Conservation (phyloP, 306 rosid species). For the Fragaria ananassa region DNA sequence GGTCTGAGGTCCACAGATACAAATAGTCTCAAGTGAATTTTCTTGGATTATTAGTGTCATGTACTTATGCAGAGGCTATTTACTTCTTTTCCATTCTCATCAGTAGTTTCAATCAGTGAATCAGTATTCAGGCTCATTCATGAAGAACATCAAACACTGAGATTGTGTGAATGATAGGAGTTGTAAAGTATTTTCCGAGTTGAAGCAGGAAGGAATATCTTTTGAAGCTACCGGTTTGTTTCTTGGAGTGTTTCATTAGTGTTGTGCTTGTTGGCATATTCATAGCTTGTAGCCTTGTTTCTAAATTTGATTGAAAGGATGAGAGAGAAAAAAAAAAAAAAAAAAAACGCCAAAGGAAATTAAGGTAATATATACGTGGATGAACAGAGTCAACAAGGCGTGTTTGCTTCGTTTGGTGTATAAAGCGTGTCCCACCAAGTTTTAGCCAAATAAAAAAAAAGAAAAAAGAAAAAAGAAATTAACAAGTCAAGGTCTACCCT, state of each 20-base stretch:
- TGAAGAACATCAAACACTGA: background rate
- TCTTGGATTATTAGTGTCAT: background rate
- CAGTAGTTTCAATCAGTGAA: background rate
- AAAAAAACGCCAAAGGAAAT: background rate
- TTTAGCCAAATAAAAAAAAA: background rate
- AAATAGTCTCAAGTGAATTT: constrained; percentile 16
- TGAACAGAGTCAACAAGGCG: background rate
- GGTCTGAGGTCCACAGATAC: constrained; percentile 50
- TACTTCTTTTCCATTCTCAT: background rate
- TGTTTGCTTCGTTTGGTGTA: background rate
- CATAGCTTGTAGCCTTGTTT: background rate
- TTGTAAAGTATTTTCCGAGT: background rate
- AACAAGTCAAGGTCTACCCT: background rate
- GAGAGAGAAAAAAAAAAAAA: no score
- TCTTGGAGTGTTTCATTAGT: background rate
- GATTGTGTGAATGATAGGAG: background rate
- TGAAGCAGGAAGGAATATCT: background rate
- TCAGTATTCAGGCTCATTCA: background rate
- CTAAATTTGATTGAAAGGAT: background rate
- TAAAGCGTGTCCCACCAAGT: background rate
- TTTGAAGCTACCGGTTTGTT: background rate
- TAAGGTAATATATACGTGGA: background rate
- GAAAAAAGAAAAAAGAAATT: no score
- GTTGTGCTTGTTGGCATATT: background rate
- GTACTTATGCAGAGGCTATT: background rate